A percentile compares a stretch with the other conserved stretches of the same genome.
These are phyloP conservation scores for Trichophaea hybrida DNA, from an alignment of 2,329 filamentous ascomycete genomes.

Conservation along the genomic window DNA sequence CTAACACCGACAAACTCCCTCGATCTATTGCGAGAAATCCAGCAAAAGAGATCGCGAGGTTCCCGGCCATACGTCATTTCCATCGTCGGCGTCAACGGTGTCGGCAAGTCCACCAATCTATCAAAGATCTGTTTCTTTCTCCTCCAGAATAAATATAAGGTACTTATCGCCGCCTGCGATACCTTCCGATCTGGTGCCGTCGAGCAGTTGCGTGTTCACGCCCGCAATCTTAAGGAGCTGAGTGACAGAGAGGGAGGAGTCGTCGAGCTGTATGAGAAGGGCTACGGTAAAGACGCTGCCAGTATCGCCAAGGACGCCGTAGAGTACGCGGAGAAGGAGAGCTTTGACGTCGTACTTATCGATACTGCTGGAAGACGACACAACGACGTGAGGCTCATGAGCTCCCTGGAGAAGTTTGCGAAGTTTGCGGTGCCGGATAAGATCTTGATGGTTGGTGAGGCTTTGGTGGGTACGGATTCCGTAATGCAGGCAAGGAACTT, in stretches of 20 bases:
- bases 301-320: slow-evolving; percentile 91
- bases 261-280: slow-evolving; percentile 90
- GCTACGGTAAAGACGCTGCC: slow-evolving; percentile 94
- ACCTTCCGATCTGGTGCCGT: slow-evolving; percentile 96
- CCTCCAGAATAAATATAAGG: slow-evolving; percentile 89
- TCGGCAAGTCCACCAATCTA: slow-evolving; percentile 94
- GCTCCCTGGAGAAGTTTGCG: slow-evolving; percentile 88
- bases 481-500: slow-evolving; percentile 95
- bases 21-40: slow-evolving; percentile 86
- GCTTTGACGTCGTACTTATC: slow-evolving; percentile 87
- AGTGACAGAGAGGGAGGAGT: slow-evolving; percentile 66
- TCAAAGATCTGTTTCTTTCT: slow-evolving; percentile 98
- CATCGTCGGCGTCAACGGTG: slow-evolving; percentile 94
- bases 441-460: slow-evolving; percentile 92
- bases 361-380: slow-evolving; percentile 90
- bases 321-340: slow-evolving; percentile 55
- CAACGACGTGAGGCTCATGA: slow-evolving; percentile 94
- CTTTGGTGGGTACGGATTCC: slow-evolving; percentile 85
- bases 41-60: slow-evolving; percentile 49
- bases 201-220: slow-evolving; percentile 90
- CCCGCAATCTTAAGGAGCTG: slow-evolving; percentile 81
- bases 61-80: slow-evolving; percentile 89
- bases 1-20: slow-evolving; percentile 89
- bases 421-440: slow-evolving; percentile 94
- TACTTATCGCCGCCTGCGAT: slow-evolving; percentile 85